These are phyloP conservation scores for Tephrocybe rancida DNA, from an alignment of 768 basidiomycete species.

Conservation along the genomic window DNA sequence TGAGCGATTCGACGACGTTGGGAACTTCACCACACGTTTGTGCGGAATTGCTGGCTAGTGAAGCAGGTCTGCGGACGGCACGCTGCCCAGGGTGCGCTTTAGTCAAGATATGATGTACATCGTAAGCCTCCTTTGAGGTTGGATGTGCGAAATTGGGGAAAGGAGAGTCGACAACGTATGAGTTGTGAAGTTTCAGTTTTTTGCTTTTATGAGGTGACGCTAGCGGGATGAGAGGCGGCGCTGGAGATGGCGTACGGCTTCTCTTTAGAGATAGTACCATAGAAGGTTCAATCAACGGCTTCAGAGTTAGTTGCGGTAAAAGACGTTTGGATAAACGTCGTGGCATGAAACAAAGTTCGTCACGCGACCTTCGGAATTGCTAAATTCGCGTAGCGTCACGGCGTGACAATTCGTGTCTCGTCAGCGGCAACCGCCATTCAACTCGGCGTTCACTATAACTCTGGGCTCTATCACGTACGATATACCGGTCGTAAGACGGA, in stretches of 20 bases:
- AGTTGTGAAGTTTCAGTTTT: slow-evolving; percentile 51
- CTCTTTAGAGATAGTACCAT: slow-evolving; percentile 4
- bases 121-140: slow-evolving; percentile 40
- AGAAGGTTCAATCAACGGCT: too few species aligned
- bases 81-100: slow-evolving; percentile 35
- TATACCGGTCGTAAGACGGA: too few species aligned
- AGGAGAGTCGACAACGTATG: slow-evolving; percentile 44
- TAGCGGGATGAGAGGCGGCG: background rate
- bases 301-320: background rate
- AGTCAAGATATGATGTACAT: slow-evolving; percentile 43
- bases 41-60: slow-evolving; percentile 37
- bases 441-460: too few species aligned
- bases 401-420: slow-evolving; percentile 19
- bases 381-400: slow-evolving; percentile 17
- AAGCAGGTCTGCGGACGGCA: slow-evolving; percentile 27
- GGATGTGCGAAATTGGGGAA: slow-evolving; percentile 49
- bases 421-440: background rate
- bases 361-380: background rate
- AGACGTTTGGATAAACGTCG: background rate
- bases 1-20: slow-evolving; percentile 60
- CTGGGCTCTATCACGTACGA: too few species aligned
- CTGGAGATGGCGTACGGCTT: slow-evolving; percentile 8
- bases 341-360: slow-evolving; percentile 1
- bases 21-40: slow-evolving; percentile 46
- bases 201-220: slow-evolving; percentile 33